phyloP scores from a whole-genome alignment of 2,329 filamentous ascomycete genomes.

The Alternaria metachromatica region DNA sequence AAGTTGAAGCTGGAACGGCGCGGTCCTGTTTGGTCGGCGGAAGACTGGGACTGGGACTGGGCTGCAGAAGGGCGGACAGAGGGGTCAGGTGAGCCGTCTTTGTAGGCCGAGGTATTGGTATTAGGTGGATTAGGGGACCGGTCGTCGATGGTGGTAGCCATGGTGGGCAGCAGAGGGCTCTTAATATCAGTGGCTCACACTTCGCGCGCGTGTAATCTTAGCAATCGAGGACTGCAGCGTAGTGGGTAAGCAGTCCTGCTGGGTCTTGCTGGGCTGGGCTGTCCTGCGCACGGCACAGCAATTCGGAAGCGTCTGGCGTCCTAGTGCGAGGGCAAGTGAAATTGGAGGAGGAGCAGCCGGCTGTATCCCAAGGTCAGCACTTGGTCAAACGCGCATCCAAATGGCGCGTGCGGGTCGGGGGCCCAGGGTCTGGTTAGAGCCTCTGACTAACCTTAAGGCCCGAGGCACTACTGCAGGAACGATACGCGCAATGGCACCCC shows the following conservation, averaged over 20 bases:
- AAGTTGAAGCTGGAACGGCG: slow-evolving; percentile 47
- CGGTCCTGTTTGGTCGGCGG: slow-evolving; percentile 24
- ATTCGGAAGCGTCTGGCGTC: slow-evolving; percentile 2
- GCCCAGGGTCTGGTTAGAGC: slow-evolving; percentile 22
- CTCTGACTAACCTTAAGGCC: slow-evolving; percentile 9
- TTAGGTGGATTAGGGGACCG: slow-evolving; percentile 17
- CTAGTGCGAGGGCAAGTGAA: slow-evolving; percentile 9
- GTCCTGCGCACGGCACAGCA: slow-evolving; percentile 8
- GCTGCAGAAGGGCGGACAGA: slow-evolving; percentile 23
- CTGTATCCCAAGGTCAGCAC: slow-evolving; percentile 19
- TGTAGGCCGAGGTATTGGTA: slow-evolving; percentile 13
- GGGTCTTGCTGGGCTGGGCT: slow-evolving; percentile 19
- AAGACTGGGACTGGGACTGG: slow-evolving; percentile 19
- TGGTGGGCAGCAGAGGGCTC: slow-evolving; percentile 33
- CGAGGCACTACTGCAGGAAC: slow-evolving; percentile 28
- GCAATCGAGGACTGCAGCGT: slow-evolving; percentile 28
- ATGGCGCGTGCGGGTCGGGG: slow-evolving; percentile 22
- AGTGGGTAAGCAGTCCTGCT: slow-evolving; percentile 18
- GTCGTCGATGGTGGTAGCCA: slow-evolving; percentile 34
- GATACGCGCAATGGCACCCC: slow-evolving; percentile 10
- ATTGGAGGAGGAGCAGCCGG: slow-evolving; percentile 19
- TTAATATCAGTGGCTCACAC: slow-evolving; percentile 28
- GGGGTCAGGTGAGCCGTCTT: slow-evolving; percentile 39
- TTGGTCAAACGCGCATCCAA: slow-evolving; percentile 13
- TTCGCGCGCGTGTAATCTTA: slow-evolving; percentile 35